Evolutionary conservation across 164 flowering plant species (phyloP), one percentile per base, ranked within the genome.

Genomic region (Houttuynia cordata): DNA sequence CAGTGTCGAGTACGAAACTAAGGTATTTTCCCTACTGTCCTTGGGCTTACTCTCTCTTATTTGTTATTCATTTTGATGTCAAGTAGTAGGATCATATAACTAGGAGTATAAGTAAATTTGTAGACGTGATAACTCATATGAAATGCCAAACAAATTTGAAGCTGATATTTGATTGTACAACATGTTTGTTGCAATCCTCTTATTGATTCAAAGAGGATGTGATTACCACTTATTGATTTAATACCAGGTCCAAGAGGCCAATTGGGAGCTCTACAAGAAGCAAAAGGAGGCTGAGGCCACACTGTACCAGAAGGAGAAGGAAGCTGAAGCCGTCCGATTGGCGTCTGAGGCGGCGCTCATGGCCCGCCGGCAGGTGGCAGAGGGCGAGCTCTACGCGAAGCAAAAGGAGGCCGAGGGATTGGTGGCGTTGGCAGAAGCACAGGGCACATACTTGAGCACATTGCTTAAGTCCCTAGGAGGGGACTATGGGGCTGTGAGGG

Each of bases 401-500:
- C 61, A 65, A 39, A 67, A 74, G 56, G 65, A 68, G 20, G 75
- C 75, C 6, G 74, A 64, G 22, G 76, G 73, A 17, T 39, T 64
- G 49, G 70, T 37, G 39, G 64, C 63, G 18, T 9, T 20, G 1
- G 78, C 80, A 15, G 65, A 68, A 37, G 62, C 73, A 68, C 37
- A 76, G 73, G 24, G 76, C 78, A 0, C 73, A 74, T 42, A 76
- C 76, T 14, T 42, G 0, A 53, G 34, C 17, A 68, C 60, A 0
- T 21, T 68, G 1, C 74, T 68, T 0, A 53, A 78, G 13, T 74
- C 76, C 1, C 34, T 78, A 4, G 73, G 67, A 7, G 71, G 76
- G 1, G 57, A 75, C 49, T 75, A 78, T n/a, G 19, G 34, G 20
- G 78, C 81, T 0, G 19, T 78, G 24, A 68, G 76, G 55, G 78